Evolutionary conservation across 208 protist genomes (phyloP).

Genomic region (Leishmania tarentolae): DNA sequence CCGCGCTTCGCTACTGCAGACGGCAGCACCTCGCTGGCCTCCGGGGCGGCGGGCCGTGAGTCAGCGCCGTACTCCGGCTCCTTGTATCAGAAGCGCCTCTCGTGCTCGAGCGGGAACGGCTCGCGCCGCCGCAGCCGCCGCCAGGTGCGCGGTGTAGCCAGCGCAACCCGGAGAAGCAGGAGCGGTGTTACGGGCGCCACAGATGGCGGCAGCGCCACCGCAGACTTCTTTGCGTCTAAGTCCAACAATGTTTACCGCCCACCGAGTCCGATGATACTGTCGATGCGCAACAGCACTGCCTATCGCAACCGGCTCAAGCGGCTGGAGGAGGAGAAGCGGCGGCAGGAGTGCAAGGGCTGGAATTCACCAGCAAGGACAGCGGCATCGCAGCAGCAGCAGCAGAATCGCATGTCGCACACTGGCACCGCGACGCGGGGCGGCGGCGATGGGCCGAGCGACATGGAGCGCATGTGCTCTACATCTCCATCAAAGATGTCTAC

Average conservation of each 20-base stretch:
- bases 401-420: neutral
- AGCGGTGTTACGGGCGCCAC: neutral
- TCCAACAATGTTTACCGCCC: slow-evolving; percentile 66
- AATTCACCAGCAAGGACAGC: neutral
- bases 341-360: neutral
- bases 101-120: neutral
- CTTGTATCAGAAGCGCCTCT: neutral
- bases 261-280: slow-evolving; percentile 87
- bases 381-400: neutral
- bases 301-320: slow-evolving; percentile 31
- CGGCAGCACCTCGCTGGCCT: neutral
- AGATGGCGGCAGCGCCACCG: slow-evolving; percentile 18
- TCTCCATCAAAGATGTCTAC: slow-evolving; percentile 10
- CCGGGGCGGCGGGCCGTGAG: neutral
- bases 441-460: slow-evolving; percentile 4
- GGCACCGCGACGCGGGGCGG: slow-evolving; percentile 2
- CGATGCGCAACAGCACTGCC: slow-evolving; percentile 76
- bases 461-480: slow-evolving; percentile 1
- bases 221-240: slow-evolving; percentile 43
- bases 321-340: slow-evolving; percentile 28
- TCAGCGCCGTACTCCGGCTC: neutral
- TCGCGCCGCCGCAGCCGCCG: neutral
- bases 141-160: neutral
- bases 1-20: slow-evolving; percentile 8
- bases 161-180: neutral